These are phyloP conservation scores for Juglanconis juglandina DNA, from an alignment of 2,329 filamentous ascomycete species.

Conservation along the genomic window DNA sequence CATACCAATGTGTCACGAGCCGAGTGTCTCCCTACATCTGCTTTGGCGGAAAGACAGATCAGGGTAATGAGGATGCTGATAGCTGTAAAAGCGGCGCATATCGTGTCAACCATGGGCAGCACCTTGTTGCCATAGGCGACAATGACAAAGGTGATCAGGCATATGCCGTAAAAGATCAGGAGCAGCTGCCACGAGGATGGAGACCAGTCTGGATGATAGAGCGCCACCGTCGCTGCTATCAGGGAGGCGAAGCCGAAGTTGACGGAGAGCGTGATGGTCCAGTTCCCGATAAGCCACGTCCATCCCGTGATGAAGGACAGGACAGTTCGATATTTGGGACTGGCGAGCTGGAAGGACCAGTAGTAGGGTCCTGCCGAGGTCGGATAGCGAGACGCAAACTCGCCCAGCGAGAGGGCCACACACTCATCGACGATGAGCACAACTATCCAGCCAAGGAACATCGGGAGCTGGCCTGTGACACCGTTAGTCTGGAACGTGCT, in stretches of 20 bases:
- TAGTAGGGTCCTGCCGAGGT: constrained; percentile 52
- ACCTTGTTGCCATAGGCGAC: constrained; percentile 56
- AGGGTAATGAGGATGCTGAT: constrained; percentile 54
- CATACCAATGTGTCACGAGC: constrained; percentile 44
- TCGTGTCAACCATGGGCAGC: constrained; percentile 56
- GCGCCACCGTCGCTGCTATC: constrained; percentile 46
- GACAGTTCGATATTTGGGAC: constrained; percentile 37
- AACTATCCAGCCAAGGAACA: constrained; percentile 56
- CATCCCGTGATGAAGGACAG: constrained; percentile 52
- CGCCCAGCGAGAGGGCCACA: constrained; percentile 47
- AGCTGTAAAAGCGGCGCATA: constrained; percentile 52
- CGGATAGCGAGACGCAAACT: constrained; percentile 49
- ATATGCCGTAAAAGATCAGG: constrained; percentile 60
- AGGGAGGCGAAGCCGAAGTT: constrained; percentile 55
- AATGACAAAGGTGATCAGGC: constrained; percentile 50
- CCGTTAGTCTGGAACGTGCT: background rate
- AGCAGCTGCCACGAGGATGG: constrained; percentile 56
- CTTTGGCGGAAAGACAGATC: constrained; percentile 53
- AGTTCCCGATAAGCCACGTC: constrained; percentile 51
- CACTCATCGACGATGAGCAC: constrained; percentile 51
- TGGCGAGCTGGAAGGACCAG: constrained; percentile 49
- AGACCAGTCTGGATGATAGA: constrained; percentile 52
- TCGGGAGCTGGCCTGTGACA: constrained; percentile 44
- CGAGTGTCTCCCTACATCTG: constrained; percentile 50
- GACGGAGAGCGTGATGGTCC: constrained; percentile 50